Evolutionary conservation across 2,329 filamentous ascomycete species (phyloP).

Genomic region (Aspergillus spinulosporus): DNA sequence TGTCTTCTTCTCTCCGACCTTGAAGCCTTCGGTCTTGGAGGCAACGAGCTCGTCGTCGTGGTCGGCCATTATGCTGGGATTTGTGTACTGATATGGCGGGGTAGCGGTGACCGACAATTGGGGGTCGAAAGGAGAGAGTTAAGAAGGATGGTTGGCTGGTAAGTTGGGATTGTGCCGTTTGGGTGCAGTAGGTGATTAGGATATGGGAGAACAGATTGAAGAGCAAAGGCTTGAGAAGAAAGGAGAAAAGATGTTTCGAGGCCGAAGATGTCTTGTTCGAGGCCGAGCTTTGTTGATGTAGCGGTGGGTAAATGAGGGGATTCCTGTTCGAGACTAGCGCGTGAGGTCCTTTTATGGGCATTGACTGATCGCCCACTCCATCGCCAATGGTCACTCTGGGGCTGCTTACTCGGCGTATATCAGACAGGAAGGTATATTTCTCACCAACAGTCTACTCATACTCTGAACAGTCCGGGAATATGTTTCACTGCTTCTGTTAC

Average conservation of each 20-base stretch:
- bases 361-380: conserved; percentile 3
- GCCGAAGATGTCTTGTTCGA: background rate
- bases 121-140: background rate
- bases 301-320: conserved; percentile 17
- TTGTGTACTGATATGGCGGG: conserved; percentile 18
- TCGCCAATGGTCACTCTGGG: background rate
- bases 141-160: background rate
- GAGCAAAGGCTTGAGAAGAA: background rate
- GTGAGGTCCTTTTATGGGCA: background rate
- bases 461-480: background rate
- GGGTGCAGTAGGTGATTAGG: background rate
- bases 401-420: background rate
- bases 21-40: conserved; percentile 92
- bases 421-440: background rate
- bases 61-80: conserved; percentile 60
- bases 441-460: background rate
- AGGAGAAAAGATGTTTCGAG: background rate
- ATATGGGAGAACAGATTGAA: background rate
- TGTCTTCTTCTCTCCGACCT: conserved; percentile 98
- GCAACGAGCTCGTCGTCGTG: conserved; percentile 80
- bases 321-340: conserved; percentile 11
- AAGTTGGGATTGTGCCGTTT: background rate
- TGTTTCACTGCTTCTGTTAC: too few relatives aligned
- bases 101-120: conserved; percentile 18
- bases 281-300: conserved; percentile 14